Base-by-base conservation (phyloP, 2,329 filamentous ascomycete genomes). In the Ilyonectria robusta region DNA sequence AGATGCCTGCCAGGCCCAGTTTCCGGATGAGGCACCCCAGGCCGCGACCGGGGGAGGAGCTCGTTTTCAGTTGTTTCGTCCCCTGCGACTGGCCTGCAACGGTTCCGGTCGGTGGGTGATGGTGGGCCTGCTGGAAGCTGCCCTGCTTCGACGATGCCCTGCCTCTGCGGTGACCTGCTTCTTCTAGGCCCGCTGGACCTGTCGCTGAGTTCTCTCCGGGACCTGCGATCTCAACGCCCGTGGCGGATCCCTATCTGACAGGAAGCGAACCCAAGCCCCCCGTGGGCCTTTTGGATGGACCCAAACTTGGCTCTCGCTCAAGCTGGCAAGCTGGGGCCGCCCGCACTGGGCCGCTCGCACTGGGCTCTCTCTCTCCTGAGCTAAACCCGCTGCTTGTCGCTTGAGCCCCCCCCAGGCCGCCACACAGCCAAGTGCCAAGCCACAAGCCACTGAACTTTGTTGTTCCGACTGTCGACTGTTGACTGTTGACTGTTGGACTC, bases 201-300 rank as follows among this genome's bases (percentile, higher is more conserved):
- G 55, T 26, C 42, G 51, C 42, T 8, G 23, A 29, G 47, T 11
- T 42, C 59, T 47, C 51, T 47, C 51, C 53, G 47, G 62, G 59
- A 21, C 57, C 53, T 59, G 60, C 65, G 60, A 71, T 68, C 60
- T 65, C 70, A 73, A 73, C 71, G 70, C 50, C 66, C 59, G 62
- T 71, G 68, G 71, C 68, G 64, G 66, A 57, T 67, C 31, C 31
- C 55, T 60, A 62, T 69, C 68, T 72, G 62, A 67, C 65, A 66
- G 64, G 33, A 55, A 62, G 51, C 42, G 59, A 58, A 57, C 44
- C 21, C 66, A 69, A 51, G 50, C 60, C 61, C 35, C 48, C 58
- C 62, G 47, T 51, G 48, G 29, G 35, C 54, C 53, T 54, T 57
- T 65, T 69, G 60, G 19, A 26, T 26, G 26, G 48, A 31, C 47